Base-by-base conservation (phyloP, 2,329 filamentous ascomycete species). In the Sporothrix dimorphospora region DNA sequence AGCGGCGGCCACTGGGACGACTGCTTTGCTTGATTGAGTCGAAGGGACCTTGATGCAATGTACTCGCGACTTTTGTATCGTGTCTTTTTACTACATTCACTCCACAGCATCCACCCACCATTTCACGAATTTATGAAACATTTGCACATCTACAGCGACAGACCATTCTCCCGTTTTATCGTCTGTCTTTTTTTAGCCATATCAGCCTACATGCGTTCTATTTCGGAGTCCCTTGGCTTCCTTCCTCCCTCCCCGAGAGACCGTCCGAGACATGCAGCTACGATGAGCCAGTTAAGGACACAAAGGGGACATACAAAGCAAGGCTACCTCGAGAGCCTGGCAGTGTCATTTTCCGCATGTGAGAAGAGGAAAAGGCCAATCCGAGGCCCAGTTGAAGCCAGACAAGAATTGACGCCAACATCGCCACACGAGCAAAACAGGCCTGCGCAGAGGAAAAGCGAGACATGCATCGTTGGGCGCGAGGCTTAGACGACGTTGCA, bases 1-100 rank as follows among this genome's bases (percentile, higher is more conserved):
- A 81, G 79, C 9, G 92, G 92, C 16, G 94, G 94, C 0, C 81
- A 87, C 63, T 98, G 94, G 94, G 84, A 86, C 71, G 78, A 85
- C 73, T 97, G 94, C 79, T 87, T 85, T 73, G 76, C 74, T 4
- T 59, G 57, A 57, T 16, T 66, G 51, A 47, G 49, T 34, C 34
- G 38, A 45, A 38, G n/a, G 21, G 24, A 40, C 34, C 1, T 1
- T 16, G 40, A 47, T 9, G 40, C 16, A 12, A 49, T 34, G 49
- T 27, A 42, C n/a, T 24, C 47, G 27, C 34, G 19, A 69, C 66
- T 27, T 69, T 49, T 38, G 24, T 51, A 16, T n/a, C 19, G n/a
- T 21, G 1, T 49, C 7, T 6, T 49, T 30, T 47, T 30, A 57
- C 66, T 42, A 30, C 21, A 9, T 34, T 49, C 42, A 11, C 6